phyloP scores from a whole-genome alignment of 192 early-diverging fungal species.

The Haplosporangium gracile region DNA sequence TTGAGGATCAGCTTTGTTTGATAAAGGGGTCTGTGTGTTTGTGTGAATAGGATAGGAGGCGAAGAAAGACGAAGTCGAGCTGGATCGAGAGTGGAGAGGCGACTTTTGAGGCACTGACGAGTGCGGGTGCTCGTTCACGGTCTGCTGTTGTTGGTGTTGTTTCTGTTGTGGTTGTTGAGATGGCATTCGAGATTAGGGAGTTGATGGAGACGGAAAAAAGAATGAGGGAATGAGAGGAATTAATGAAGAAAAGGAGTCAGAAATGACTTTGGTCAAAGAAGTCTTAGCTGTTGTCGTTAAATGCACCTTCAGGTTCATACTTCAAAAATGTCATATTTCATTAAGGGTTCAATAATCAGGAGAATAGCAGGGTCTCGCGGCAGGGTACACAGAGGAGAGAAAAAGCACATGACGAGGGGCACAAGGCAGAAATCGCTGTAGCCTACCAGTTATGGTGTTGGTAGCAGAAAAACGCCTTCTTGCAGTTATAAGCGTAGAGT shows the following conservation, averaged over 20 bases:
- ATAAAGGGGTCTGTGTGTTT: neutral
- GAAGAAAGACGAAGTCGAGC: neutral
- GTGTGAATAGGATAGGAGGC: conserved; percentile 5
- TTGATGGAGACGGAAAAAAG: neutral
- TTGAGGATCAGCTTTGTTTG: neutral
- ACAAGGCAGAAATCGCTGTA: no score
- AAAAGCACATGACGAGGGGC: no score
- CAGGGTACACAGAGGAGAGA: no score
- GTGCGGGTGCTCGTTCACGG: neutral
- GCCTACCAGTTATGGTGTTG: no score
- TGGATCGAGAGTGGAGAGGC: neutral
- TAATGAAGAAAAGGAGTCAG: neutral
- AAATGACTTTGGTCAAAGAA: neutral
- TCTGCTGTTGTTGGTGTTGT: neutral
- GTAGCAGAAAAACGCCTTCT: no score
- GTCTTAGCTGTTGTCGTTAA: no score
- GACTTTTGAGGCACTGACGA: neutral
- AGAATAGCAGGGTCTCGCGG: no score
- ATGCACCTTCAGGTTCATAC: no score
- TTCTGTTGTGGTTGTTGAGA: neutral
- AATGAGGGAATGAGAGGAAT: neutral
- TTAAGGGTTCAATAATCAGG: no score
- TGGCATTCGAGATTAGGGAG: neutral
- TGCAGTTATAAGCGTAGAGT: no score
- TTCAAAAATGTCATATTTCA: no score